phyloP scores from a whole-genome alignment of 2,329 filamentous ascomycete species.

The Dendryphion nanum region DNA sequence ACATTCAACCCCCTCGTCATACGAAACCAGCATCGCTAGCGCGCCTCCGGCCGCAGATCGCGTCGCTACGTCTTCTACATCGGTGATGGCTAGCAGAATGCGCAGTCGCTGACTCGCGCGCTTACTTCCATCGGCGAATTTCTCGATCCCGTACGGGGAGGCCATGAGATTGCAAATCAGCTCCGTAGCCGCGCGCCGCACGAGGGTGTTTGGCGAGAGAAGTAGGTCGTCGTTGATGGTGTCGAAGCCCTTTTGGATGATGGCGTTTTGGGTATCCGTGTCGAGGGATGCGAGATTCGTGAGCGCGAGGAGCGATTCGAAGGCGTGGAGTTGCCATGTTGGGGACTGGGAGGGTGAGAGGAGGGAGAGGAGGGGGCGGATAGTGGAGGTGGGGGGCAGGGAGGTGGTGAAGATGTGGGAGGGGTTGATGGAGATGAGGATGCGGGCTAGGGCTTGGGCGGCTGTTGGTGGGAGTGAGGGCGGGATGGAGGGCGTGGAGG shows the following conservation, averaged over 20 bases:
- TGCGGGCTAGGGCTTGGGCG: slow-evolving; percentile 78
- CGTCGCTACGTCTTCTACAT: slow-evolving; percentile 78
- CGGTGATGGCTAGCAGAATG: slow-evolving; percentile 81
- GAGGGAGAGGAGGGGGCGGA: slow-evolving; percentile 76
- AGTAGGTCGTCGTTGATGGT: slow-evolving; percentile 76
- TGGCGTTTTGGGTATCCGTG: slow-evolving; percentile 60
- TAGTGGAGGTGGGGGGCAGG: slow-evolving; percentile 71
- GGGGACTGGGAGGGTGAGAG: slow-evolving; percentile 60
- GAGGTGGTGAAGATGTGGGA: slow-evolving; percentile 78
- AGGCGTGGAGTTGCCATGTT: slow-evolving; percentile 76
- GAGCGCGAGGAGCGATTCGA: slow-evolving; percentile 86
- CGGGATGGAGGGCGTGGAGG: slow-evolving; percentile 31
- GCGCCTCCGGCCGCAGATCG: slow-evolving; percentile 84
- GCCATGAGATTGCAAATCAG: slow-evolving; percentile 88
- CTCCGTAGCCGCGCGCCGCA: slow-evolving; percentile 83
- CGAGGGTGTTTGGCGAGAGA: slow-evolving; percentile 69
- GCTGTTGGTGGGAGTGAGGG: slow-evolving; percentile 51
- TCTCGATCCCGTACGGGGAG: slow-evolving; percentile 61
- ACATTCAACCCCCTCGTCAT: slow-evolving; percentile 69
- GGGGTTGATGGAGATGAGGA: slow-evolving; percentile 84
- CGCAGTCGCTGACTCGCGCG: slow-evolving; percentile 74
- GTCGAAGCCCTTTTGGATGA: slow-evolving; percentile 72
- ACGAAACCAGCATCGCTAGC: slow-evolving; percentile 77
- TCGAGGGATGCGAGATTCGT: slow-evolving; percentile 86
- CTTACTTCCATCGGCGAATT: slow-evolving; percentile 66